Evolutionary conservation across 495 filamentous ascomycete species (phyloP), one percentile per base, ranked within the genome.

Genomic region (Hypoxylon lenormandii): DNA sequence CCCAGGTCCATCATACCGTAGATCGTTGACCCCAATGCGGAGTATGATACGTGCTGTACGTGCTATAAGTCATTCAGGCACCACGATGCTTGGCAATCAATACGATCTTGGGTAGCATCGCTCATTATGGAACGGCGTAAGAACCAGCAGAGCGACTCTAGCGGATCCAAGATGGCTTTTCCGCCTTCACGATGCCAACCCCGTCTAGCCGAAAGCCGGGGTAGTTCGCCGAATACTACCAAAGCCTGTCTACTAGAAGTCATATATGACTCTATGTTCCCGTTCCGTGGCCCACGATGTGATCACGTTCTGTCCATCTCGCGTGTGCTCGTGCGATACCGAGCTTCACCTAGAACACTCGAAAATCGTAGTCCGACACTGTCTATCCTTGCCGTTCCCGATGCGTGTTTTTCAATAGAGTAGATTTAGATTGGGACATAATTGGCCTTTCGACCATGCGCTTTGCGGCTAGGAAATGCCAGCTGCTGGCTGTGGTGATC

Each of bases 41-140:
- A 65, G 61, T 64, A 61, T 28, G 15, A 5, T 33, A 8, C 38
- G 15, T 45, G 40, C 51, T 42, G 1, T 33, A 8, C 38, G 15
- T 45, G 40, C 51, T 55, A 53, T 53, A 26, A 38, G 36, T 51
- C 48, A 23, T 66, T 70, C 61, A 61, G 61, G 67, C 56, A 65
- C 61, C 61, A 43, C 43, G 3, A 10, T 26, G 18, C 56, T 65
- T 65, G 61, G 67, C 55, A 70, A 52, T 52, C 26, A 61, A 65
- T 53, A 51, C 38, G 46, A 66, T 66, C 56, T 66, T 65, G 45
- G 56, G 56, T 62, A 57, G 56, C 19, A 70, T 65, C 50, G 42
- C 23, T 45, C 51, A 30, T 48, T 58, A 62, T 58, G 51, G 30
- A 15, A 61, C 55, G 18, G 2, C 40, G 4, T 53, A 56, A 19